Conservation (phyloP, 768 basidiomycete genomes). For the Tephrocybe sp. region DNA sequence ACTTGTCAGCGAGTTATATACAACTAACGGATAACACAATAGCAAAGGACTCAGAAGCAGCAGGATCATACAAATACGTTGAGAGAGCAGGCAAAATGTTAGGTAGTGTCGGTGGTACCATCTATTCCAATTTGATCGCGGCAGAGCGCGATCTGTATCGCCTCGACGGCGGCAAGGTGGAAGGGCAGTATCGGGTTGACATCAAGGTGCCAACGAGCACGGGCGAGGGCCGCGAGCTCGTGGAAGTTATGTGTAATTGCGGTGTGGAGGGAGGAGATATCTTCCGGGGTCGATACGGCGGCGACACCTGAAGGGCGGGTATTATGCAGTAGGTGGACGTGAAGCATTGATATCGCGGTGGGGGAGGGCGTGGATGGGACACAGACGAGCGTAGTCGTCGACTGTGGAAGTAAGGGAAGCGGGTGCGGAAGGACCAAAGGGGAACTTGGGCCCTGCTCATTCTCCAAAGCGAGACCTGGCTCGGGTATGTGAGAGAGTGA, state of each 20-base stretch:
- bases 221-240: conserved; percentile 65
- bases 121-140: conserved; percentile 26
- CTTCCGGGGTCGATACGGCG: conserved; percentile 21
- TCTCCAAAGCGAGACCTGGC: conserved; percentile 22
- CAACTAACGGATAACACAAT: too few relatives aligned
- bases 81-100: neutral
- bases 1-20: too few relatives aligned
- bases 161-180: conserved; percentile 72
- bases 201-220: conserved; percentile 45
- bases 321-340: conserved; percentile 57
- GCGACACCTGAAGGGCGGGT: conserved; percentile 35
- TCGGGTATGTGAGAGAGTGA: conserved; percentile 35
- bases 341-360: conserved; percentile 50
- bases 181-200: conserved; percentile 62
- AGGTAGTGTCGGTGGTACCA: conserved; percentile 1
- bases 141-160: conserved; percentile 49
- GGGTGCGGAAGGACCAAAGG: conserved; percentile 31
- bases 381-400: conserved; percentile 59
- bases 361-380: conserved; percentile 45
- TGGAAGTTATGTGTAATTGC: conserved; percentile 73
- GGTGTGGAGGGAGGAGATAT: conserved; percentile 31
- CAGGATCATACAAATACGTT: too few relatives aligned
- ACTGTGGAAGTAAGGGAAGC: conserved; percentile 51
- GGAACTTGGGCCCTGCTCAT: neutral
- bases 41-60: too few relatives aligned